Percentiles rank a stretch among this genome's conserved stretches.
Evolutionary conservation across 176 grass and related monocot genomes (phyloP).

Genomic region (Oryza coarctata): DNA sequence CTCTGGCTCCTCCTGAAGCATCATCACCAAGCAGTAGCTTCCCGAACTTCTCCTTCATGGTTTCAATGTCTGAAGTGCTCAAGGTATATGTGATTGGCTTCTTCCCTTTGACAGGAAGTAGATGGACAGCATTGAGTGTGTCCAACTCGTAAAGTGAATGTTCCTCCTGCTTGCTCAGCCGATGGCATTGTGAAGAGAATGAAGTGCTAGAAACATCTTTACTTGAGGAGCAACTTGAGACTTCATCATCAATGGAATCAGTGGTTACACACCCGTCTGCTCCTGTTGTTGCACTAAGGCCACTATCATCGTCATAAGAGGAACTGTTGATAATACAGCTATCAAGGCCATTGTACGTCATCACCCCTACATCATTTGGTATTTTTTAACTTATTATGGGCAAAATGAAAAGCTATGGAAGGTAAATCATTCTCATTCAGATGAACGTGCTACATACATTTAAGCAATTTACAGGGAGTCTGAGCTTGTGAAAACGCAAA

Average conservation of each 20-base stretch:
- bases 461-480: neutral
- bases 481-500: neutral
- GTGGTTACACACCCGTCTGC: constrained; percentile 58
- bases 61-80: constrained; percentile 71
- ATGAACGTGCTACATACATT: neutral
- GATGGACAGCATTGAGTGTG: constrained; percentile 48
- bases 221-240: constrained; percentile 86
- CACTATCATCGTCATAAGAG: constrained; percentile 80
- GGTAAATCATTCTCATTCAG: neutral
- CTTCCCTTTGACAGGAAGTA: constrained; percentile 72
- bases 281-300: constrained; percentile 51
- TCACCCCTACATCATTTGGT: constrained; percentile 53
- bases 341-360: constrained; percentile 83
- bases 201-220: constrained; percentile 73
- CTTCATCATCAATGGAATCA: constrained; percentile 84
- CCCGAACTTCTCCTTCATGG: constrained; percentile 88
- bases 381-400: neutral
- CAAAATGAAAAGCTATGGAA: neutral
- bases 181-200: constrained; percentile 65
- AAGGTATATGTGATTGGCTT: constrained; percentile 59
- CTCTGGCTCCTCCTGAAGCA: constrained; percentile 69
- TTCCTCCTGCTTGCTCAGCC: constrained; percentile 57
- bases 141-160: constrained; percentile 56
- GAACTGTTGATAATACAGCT: constrained; percentile 76
- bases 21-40: constrained; percentile 92